phyloP scores from a whole-genome alignment of 352 stramenopile genomes.

The Phytophthora syringae region DNA sequence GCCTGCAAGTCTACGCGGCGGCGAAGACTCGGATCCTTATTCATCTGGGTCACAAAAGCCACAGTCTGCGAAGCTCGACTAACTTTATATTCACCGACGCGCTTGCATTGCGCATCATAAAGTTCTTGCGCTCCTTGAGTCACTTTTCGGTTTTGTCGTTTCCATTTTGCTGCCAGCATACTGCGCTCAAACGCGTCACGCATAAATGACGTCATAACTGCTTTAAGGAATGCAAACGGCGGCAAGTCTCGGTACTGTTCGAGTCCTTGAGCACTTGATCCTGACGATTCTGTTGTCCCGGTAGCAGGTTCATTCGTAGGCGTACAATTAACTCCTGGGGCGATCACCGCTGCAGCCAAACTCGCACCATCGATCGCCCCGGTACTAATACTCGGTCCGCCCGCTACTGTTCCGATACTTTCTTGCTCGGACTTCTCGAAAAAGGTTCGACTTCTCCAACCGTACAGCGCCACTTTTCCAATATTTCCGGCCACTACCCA shows the following conservation, averaged over 20 bases:
- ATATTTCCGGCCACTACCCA: constrained; percentile 58
- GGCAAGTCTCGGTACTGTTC: constrained; percentile 41
- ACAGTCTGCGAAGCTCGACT: constrained; percentile 54
- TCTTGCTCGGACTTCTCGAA: constrained; percentile 38
- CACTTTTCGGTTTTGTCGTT: constrained; percentile 45
- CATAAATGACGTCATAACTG: constrained; percentile 50
- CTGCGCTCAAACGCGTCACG: constrained; percentile 51
- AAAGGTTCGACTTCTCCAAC: constrained; percentile 60
- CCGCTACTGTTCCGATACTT: neutral
- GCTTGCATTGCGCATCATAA: constrained; percentile 57
- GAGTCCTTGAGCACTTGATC: constrained; percentile 5
- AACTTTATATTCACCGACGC: constrained; percentile 60
- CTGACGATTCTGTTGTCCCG: neutral
- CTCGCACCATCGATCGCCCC: neutral
- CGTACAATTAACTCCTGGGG: constrained; percentile 1
- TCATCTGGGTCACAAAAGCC: constrained; percentile 61
- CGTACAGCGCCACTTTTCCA: constrained; percentile 49
- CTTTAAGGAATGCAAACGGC: constrained; percentile 57
- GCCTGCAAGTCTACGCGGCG: constrained; percentile 52
- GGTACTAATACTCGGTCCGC: constrained; percentile 4
- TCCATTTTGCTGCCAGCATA: constrained; percentile 45
- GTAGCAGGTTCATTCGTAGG: neutral
- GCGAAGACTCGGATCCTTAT: constrained; percentile 34
- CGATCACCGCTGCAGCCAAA: constrained; percentile 16
- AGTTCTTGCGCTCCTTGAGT: constrained; percentile 53